Percentiles rank a stretch among this genome's conserved stretches.
phyloP scores from a whole-genome alignment of 345 rosid species.

The Corymbia maculata region DNA sequence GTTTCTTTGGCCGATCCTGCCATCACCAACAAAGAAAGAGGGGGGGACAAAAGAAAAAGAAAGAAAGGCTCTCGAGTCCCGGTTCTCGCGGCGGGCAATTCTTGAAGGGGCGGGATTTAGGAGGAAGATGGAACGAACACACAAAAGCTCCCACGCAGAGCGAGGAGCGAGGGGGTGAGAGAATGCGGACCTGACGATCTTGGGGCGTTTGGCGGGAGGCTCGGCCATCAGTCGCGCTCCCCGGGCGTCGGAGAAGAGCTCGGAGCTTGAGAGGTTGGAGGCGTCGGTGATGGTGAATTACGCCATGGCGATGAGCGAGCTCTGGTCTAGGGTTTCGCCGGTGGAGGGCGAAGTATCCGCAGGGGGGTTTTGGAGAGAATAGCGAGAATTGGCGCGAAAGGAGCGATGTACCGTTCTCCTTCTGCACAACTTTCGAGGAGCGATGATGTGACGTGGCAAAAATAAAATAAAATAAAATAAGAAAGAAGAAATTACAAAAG shows the following conservation, averaged over 20 bases:
- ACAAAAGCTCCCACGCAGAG: neutral
- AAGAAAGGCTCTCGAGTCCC: neutral
- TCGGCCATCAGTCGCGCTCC: conserved; percentile 1
- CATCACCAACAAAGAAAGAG: neutral
- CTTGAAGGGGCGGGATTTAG: neutral
- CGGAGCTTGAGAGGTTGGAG: neutral
- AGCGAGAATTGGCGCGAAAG: neutral
- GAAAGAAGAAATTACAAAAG: neutral
- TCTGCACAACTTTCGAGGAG: neutral
- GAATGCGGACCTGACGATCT: conserved; percentile 19
- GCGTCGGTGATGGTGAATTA: neutral
- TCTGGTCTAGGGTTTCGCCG: neutral
- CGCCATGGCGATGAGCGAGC: neutral
- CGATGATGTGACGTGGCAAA: neutral
- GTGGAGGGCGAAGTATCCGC: neutral
- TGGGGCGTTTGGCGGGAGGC: conserved; percentile 48
- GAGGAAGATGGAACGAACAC: neutral
- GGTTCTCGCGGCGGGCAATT: neutral
- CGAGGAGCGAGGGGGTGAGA: neutral
- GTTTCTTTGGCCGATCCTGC: neutral
- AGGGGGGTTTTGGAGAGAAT: neutral
- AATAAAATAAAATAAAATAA: neutral
- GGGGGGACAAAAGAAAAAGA: no score
- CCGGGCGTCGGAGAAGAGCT: neutral
- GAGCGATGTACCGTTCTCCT: neutral